Conservation (phyloP, 1,284 basidiomycete species). For the Vanrija sp. region DNA sequence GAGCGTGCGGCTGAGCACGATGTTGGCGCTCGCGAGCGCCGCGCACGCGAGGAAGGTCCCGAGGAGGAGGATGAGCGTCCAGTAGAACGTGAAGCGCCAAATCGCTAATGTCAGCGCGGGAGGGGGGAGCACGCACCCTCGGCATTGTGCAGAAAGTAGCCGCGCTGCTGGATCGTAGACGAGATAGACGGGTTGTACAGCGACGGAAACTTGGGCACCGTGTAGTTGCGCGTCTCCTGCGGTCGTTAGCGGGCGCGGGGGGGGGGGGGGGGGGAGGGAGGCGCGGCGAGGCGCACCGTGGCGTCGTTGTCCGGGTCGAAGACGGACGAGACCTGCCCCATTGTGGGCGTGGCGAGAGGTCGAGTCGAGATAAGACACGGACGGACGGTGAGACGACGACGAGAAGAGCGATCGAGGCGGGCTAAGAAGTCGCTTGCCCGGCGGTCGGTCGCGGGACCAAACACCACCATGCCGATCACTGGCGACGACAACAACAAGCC, state of each 20-base stretch:
- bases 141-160: conserved; percentile 49
- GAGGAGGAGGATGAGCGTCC: conserved; percentile 71
- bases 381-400: neutral
- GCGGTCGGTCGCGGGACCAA: too few relatives aligned
- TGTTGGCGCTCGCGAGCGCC: conserved; percentile 61
- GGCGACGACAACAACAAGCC: too few relatives aligned
- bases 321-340: conserved; percentile 34
- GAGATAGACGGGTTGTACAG: conserved; percentile 53
- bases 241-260: neutral
- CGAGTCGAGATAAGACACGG: neutral
- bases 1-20: conserved; percentile 56
- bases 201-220: conserved; percentile 52
- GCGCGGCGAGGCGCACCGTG: neutral
- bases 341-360: conserved; percentile 5
- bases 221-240: conserved; percentile 26
- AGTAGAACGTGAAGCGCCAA: conserved; percentile 78
- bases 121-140: conserved; percentile 30
- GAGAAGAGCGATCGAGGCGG: too few relatives aligned
- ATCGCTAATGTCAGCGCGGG: conserved; percentile 55
- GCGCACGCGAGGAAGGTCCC: conserved; percentile 67
- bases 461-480: too few relatives aligned
- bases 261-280: neutral
- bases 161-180: conserved; percentile 26
- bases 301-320: conserved; percentile 24
- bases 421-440: too few relatives aligned